Conservation (phyloP, 768 basidiomycete genomes). For the Mycena polygramma region DNA sequence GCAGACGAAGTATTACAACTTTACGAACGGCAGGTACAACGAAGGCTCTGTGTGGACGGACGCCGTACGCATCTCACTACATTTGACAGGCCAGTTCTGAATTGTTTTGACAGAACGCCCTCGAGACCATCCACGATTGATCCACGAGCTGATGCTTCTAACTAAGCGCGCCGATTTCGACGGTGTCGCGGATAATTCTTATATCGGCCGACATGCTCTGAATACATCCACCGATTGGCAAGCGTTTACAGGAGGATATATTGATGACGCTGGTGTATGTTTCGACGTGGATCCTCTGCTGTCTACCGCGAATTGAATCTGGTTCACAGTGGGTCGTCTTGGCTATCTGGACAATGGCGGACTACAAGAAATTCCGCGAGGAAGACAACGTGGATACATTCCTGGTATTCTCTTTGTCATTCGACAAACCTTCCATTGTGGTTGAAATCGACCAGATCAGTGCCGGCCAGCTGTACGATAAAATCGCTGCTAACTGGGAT, state of each 20-base stretch:
- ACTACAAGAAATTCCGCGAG: slow-evolving; percentile 50
- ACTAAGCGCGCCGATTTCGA: slow-evolving; percentile 44
- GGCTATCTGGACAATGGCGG: slow-evolving; percentile 53
- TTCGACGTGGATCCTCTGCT: not conserved
- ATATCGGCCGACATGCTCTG: slow-evolving; percentile 48
- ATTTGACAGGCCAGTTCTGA: not conserved
- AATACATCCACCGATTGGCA: slow-evolving; percentile 47
- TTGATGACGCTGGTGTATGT: slow-evolving; percentile 54
- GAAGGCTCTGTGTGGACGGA: slow-evolving; percentile 55
- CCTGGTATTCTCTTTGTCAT: slow-evolving; percentile 12
- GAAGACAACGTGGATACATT: slow-evolving; percentile 29
- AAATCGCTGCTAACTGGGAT: slow-evolving; percentile 53
- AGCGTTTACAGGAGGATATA: slow-evolving; percentile 47
- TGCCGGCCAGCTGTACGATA: slow-evolving; percentile 51
- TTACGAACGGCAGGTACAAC: slow-evolving; percentile 43
- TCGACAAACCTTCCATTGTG: slow-evolving; percentile 2
- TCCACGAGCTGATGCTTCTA: slow-evolving; percentile 57
- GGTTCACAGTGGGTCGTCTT: slow-evolving; percentile 53
- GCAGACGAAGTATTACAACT: slow-evolving; percentile 45
- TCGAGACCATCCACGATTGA: too few species aligned
- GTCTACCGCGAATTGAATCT: not conserved
- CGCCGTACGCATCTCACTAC: slow-evolving; percentile 41
- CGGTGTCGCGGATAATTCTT: slow-evolving; percentile 46
- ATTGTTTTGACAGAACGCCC: slow-evolving; percentile 46
- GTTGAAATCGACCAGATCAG: too few species aligned